Percentiles rank a stretch among this genome's conserved stretches.
phyloP scores from a whole-genome alignment of 352 stramenopile genomes.

The Pythium plurisporium region DNA sequence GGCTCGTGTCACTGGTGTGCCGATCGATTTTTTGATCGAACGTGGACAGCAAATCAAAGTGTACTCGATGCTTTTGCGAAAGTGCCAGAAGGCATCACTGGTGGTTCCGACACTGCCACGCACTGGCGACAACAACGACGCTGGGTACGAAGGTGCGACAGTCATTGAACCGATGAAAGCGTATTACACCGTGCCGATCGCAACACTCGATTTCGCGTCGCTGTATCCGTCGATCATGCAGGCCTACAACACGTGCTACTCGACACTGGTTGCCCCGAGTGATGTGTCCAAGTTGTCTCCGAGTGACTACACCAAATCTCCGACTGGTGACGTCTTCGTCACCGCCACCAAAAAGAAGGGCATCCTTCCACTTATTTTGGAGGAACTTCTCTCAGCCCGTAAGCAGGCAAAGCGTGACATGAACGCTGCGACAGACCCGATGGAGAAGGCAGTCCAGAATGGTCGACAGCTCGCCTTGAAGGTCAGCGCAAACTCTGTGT shows the following conservation, averaged over 20 bases:
- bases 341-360: conserved; percentile 94
- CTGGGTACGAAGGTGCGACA: conserved; percentile 97
- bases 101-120: conserved; percentile 96
- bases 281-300: conserved; percentile 63
- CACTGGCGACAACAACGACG: conserved; percentile 66
- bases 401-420: conserved; percentile 99
- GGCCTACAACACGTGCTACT: conserved; percentile 99
- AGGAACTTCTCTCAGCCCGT: conserved; percentile 95
- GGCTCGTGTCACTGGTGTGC: conserved; percentile 98
- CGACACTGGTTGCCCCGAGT: conserved; percentile 91
- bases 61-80: conserved; percentile 98
- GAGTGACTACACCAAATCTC: conserved; percentile 90
- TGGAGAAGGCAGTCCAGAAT: conserved; percentile 99
- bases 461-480: conserved; percentile 96
- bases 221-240: conserved; percentile 99
- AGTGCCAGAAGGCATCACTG: conserved; percentile 92
- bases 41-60: conserved; percentile 99
- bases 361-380: conserved; percentile 98
- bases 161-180: conserved; percentile 99
- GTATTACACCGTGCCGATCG: conserved; percentile 99
- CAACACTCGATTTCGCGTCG: conserved; percentile 99
- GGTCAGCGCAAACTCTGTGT: conserved; percentile 98
- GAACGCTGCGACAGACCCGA: conserved; percentile 97
- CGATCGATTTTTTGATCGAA: conserved; percentile 97
- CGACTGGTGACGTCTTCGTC: conserved; percentile 96